phyloP scores from a whole-genome alignment of 768 basidiomycete genomes.

The Suillus luteus region DNA sequence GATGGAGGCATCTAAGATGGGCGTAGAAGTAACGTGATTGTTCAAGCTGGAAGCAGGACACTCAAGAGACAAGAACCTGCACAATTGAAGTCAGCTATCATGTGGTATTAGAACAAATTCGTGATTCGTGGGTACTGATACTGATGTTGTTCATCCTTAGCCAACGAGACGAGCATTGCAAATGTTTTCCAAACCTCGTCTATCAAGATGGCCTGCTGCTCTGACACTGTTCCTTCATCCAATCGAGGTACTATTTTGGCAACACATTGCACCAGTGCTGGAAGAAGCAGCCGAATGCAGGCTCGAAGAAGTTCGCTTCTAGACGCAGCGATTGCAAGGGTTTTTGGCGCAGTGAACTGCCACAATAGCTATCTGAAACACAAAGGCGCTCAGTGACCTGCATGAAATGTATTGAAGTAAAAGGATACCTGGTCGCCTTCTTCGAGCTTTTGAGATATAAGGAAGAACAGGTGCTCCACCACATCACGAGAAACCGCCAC shows the following conservation, averaged over 20 bases:
- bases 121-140: conserved; percentile 35
- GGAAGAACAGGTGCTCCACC: conserved; percentile 82
- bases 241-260: conserved; percentile 64
- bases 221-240: conserved; percentile 57
- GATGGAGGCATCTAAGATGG: conserved; percentile 45
- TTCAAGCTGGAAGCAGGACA: conserved; percentile 77
- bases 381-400: conserved; percentile 7
- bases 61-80: conserved; percentile 68
- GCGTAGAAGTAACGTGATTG: conserved; percentile 68
- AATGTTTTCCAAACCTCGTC: conserved; percentile 86
- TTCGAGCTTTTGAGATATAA: conserved; percentile 79
- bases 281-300: conserved; percentile 71
- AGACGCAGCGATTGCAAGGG: conserved; percentile 72
- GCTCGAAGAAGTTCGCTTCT: conserved; percentile 69
- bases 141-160: conserved; percentile 66
- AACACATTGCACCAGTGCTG: conserved; percentile 79
- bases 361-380: conserved; percentile 65
- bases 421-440: conserved; percentile 63
- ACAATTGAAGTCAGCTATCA: conserved; percentile 18
- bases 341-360: conserved; percentile 91
- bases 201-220: conserved; percentile 60
- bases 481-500: conserved; percentile 71
- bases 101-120: background rate
- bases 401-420: conserved; percentile 15
- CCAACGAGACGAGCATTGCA: conserved; percentile 56